Evolutionary conservation across 2,329 filamentous ascomycete species (phyloP).

Genomic region (Fusarium virguliforme): DNA sequence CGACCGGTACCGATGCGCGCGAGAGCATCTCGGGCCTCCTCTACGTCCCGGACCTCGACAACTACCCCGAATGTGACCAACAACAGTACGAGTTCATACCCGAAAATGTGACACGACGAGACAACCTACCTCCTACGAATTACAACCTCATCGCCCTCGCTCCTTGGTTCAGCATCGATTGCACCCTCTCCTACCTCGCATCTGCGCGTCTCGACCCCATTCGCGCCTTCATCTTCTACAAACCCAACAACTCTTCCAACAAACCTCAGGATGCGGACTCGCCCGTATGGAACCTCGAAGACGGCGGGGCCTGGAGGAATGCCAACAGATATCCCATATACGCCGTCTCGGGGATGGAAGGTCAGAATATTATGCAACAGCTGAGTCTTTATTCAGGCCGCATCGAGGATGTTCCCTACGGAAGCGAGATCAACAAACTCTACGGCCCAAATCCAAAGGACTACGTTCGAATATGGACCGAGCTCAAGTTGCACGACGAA

Average conservation of each 20-base stretch:
- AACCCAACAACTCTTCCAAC: conserved; percentile 68
- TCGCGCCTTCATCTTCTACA: conserved; percentile 76
- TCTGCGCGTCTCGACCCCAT: conserved; percentile 72
- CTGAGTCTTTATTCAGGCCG: conserved; percentile 85
- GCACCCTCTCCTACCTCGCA: conserved; percentile 80
- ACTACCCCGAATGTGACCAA: conserved; percentile 73
- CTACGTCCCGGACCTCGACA: conserved; percentile 82
- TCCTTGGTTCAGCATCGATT: conserved; percentile 85
- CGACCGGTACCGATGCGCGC: conserved; percentile 72
- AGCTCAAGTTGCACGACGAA: conserved; percentile 65
- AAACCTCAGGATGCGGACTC: conserved; percentile 78
- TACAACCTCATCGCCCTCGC: conserved; percentile 86
- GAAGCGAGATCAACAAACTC: conserved; percentile 68
- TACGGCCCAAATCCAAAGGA: conserved; percentile 71
- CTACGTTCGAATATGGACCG: conserved; percentile 74
- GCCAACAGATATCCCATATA: conserved; percentile 86
- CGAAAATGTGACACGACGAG: conserved; percentile 79
- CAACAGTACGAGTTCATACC: conserved; percentile 79
- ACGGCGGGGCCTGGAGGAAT: conserved; percentile 79
- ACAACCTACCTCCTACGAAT: conserved; percentile 77
- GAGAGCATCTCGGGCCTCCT: conserved; percentile 83
- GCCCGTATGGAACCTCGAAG: conserved; percentile 78
- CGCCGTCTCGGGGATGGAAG: conserved; percentile 79
- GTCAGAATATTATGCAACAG: conserved; percentile 78
- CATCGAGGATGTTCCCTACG: conserved; percentile 73